These are phyloP conservation scores for Penicillium aurantiogriseum DNA, from an alignment of 2,329 filamentous ascomycete species.

Conservation along the genomic window DNA sequence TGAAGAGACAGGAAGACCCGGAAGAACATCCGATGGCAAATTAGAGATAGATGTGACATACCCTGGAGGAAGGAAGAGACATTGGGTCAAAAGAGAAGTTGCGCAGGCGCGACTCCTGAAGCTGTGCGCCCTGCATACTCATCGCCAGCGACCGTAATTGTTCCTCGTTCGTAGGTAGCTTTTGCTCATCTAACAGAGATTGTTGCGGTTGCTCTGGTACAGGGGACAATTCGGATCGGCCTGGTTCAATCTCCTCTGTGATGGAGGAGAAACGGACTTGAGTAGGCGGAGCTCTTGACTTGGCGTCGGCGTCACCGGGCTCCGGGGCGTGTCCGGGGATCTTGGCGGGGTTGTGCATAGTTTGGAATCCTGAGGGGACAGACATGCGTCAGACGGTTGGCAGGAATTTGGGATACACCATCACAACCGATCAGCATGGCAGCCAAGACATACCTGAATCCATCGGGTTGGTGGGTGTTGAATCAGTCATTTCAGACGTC, in stretches of 20 bases:
- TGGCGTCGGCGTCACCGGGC: slow-evolving; percentile 28
- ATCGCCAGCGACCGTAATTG: slow-evolving; percentile 70
- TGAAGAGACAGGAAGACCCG: not conserved
- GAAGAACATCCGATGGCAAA: slow-evolving; percentile 1
- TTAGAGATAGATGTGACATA: slow-evolving; percentile 29
- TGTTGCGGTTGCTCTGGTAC: slow-evolving; percentile 10
- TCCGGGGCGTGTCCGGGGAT: slow-evolving; percentile 25
- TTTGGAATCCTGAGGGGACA: slow-evolving; percentile 17
- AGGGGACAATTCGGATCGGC: slow-evolving; percentile 31
- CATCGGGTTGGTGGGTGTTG: slow-evolving; percentile 24
- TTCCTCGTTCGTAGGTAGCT: slow-evolving; percentile 48
- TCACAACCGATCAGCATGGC: slow-evolving; percentile 5
- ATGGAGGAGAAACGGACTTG: slow-evolving; percentile 69
- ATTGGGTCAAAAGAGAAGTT: slow-evolving; percentile 89
- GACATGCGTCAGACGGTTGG: slow-evolving; percentile 11
- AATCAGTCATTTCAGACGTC: slow-evolving; percentile 38
- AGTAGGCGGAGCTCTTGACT: slow-evolving; percentile 31
- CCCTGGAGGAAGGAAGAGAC: slow-evolving; percentile 65
- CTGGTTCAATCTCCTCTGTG: slow-evolving; percentile 66
- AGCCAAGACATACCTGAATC: slow-evolving; percentile 33
- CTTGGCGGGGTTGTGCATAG: slow-evolving; percentile 23
- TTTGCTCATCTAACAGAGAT: slow-evolving; percentile 12
- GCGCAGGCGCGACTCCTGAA: slow-evolving; percentile 80
- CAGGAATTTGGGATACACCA: not conserved
- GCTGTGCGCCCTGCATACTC: slow-evolving; percentile 68